phyloP scores from a whole-genome alignment of 345 rosid species.

The Gossypium bickii region DNA sequence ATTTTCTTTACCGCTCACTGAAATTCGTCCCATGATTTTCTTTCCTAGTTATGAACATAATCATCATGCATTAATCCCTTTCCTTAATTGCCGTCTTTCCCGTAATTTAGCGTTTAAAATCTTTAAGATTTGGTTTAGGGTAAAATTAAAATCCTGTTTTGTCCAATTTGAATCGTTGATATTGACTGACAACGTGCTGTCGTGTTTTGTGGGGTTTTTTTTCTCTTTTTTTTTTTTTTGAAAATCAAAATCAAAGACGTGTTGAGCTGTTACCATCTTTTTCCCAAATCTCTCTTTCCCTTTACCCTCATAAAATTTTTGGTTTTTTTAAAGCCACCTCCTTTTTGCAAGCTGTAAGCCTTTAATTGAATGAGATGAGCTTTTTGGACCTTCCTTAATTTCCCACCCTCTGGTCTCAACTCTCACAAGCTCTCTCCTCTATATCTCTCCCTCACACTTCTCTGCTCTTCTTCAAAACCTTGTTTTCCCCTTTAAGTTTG shows the following conservation, averaged over 20 bases:
- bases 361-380: constrained; percentile 26
- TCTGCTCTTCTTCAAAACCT: not conserved
- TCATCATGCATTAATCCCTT: no score
- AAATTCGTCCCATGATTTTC: no score
- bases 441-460: not conserved
- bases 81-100: no score
- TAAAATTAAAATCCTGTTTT: not conserved
- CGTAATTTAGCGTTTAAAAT: no score
- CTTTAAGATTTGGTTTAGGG: no score
- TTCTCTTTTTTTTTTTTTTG: not conserved
- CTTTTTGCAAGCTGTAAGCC: constrained; percentile 42
- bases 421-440: not conserved
- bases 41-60: no score
- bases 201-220: not conserved
- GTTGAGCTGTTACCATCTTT: constrained; percentile 64
- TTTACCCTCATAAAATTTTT: not conserved
- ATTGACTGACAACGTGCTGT: constrained; percentile 7
- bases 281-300: constrained; percentile 11
- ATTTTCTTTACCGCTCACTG: no score
- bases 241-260: constrained; percentile 41
- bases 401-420: not conserved
- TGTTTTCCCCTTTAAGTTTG: constrained; percentile 9
- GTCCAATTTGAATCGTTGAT: not conserved
- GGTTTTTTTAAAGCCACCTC: constrained; percentile 8
- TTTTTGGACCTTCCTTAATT: constrained; percentile 11